Base-by-base conservation (phyloP, 495 filamentous ascomycete genomes). In the Penicillium egyptiacum region DNA sequence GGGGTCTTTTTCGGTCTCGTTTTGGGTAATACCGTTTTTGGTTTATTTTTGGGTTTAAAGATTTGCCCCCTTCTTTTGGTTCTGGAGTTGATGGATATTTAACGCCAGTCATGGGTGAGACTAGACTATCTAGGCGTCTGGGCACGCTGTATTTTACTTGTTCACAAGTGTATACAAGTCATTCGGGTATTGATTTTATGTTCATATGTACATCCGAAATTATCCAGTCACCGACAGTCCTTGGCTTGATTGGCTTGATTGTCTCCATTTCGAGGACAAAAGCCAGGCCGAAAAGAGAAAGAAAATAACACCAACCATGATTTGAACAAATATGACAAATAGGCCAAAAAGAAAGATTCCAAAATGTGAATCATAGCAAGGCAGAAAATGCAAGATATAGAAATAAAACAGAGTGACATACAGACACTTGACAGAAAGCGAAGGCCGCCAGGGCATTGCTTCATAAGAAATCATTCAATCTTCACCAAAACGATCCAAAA, bases 401-500 rank as follows among this genome's bases (percentile, higher is more conserved):
- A 42, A 20, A 53, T 53, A 17, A 16, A 53, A 53, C 35, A 51
- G 45, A 48, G 45, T 48, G 45, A 31, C 26, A 48, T 45, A 30
- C 9, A 16, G 22, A 23, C 50, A 40, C 50, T 53, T 42, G 26
- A 17, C 22, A 28, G 30, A 20, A 31, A 53, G 50, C 50, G 17
- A 42, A 53, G 17, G 26, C 50, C 50, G 11, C 50, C 50, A 53
- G 50, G 50, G 50, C 39, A 22, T 53, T 53, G 37, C 50, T 53
- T 53, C 25, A n/a, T 17, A 25, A 53, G n/a, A 25, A 40, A 26
- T 53, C 50, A 31, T 42, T 31, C 33, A 8, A 53, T 40, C 25
- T 43, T 42, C 30, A 31, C 23, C 9, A 33, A 26, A 52, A 33
- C 26, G 12, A 9, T 42, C 22, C 7, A 30, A 41, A 52, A 85